Conservation (phyloP, 345 rosid species). For the Corchorus capsularis region DNA sequence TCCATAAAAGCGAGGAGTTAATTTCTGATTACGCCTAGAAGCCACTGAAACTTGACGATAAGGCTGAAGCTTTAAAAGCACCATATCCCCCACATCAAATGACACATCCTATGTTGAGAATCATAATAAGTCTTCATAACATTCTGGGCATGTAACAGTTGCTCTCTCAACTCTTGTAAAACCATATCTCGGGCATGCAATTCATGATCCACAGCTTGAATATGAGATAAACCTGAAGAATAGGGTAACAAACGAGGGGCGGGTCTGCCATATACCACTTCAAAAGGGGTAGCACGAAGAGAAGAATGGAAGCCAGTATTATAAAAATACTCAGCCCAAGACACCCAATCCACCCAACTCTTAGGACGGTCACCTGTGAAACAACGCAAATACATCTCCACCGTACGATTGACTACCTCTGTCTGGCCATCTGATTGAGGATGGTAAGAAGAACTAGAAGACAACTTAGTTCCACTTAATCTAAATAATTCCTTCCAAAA, state of each 20-base stretch:
- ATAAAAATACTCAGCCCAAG: constrained; percentile 4
- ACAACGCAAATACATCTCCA: not conserved
- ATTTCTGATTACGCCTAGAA: not conserved
- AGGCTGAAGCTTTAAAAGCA: not conserved
- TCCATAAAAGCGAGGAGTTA: not conserved
- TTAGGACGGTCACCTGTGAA: not conserved
- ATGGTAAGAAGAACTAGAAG: too few species aligned
- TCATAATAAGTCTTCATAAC: not conserved
- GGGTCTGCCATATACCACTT: not conserved
- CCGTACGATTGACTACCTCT: not conserved
- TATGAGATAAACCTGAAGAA: not conserved
- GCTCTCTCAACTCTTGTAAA: not conserved
- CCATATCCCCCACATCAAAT: not conserved
- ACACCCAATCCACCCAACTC: not conserved
- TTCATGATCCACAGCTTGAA: not conserved
- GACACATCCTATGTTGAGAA: too few species aligned
- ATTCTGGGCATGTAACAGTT: not conserved
- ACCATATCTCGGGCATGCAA: not conserved
- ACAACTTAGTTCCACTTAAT: too few species aligned
- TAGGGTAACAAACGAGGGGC: not conserved
- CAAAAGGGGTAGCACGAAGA: not conserved
- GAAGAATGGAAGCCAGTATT: not conserved
- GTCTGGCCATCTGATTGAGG: not conserved
- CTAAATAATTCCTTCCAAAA: too few species aligned
- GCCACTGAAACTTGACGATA: not conserved